Percentiles rank a stretch among this genome's conserved stretches.
Conservation (phyloP, 1,284 basidiomycete species). For the Amylostereum areolatum region DNA sequence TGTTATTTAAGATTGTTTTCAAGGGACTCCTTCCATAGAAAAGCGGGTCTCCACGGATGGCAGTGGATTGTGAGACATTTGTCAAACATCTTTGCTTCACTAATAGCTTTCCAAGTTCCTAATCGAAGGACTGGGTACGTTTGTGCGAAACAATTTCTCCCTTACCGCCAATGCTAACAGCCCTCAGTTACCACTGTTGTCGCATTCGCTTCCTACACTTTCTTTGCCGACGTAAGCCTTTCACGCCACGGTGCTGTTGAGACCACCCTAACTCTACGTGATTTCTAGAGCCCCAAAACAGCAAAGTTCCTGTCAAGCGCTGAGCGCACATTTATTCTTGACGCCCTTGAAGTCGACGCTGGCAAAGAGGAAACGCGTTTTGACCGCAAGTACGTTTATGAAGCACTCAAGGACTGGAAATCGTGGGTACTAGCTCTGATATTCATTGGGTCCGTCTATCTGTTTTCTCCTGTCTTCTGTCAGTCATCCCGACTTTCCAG, state of each 20-base stretch:
- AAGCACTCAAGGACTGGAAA: conserved; percentile 39
- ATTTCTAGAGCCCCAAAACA: conserved; percentile 32
- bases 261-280: not conserved
- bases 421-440: conserved; percentile 36
- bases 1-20: too few species aligned
- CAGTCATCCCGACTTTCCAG: conserved; percentile 18
- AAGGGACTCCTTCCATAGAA: not conserved
- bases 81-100: not conserved
- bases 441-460: conserved; percentile 33
- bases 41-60: conserved; percentile 34
- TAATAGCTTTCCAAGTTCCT: conserved; percentile 20
- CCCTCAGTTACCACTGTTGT: conserved; percentile 27
- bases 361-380: conserved; percentile 27
- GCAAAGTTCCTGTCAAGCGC: conserved; percentile 32
- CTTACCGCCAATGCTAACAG: not conserved
- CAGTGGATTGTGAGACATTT: conserved; percentile 43
- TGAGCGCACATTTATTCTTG: conserved; percentile 26
- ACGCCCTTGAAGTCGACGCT: conserved; percentile 23
- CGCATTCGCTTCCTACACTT: conserved; percentile 31
- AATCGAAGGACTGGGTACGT: conserved; percentile 22
- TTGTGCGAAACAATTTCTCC: not conserved
- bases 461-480: not conserved
- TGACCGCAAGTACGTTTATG: conserved; percentile 28
- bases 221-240: conserved; percentile 36
- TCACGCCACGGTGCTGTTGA: not conserved